These are phyloP conservation scores for Epichloe sibirici DNA, from an alignment of 2,329 filamentous ascomycete species.

Conservation along the genomic window DNA sequence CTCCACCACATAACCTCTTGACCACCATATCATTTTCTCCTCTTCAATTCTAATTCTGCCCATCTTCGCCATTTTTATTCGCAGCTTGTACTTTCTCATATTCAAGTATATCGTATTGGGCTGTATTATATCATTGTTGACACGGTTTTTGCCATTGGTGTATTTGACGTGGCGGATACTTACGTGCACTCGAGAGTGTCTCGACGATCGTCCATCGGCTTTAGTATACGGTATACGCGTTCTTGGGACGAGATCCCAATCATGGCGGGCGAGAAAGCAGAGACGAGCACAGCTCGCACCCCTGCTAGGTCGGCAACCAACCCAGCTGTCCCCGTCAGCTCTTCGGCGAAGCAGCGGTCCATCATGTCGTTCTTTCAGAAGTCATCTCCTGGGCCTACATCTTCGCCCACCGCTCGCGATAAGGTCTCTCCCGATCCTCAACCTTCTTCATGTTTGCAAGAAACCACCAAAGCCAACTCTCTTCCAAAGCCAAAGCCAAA, in stretches of 20 bases:
- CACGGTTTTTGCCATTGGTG: not conserved
- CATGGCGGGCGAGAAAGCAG: slow-evolving; percentile 5
- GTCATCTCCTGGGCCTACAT: slow-evolving; percentile 22
- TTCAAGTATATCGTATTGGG: not conserved
- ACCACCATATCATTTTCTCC: not conserved
- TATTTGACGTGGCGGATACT: not conserved
- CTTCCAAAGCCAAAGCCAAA: slow-evolving; percentile 26
- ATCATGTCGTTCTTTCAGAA: slow-evolving; percentile 34
- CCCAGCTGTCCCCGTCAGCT: slow-evolving; percentile 11
- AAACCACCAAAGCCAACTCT: slow-evolving; percentile 29
- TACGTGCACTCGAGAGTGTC: not conserved
- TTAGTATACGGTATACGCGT: not conserved
- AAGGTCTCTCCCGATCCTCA: slow-evolving; percentile 21
- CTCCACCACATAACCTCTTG: not conserved
- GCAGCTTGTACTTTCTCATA: not conserved
- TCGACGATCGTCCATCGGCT: not conserved
- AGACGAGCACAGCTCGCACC: slow-evolving; percentile 3
- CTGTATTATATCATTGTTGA: not conserved
- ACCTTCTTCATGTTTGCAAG: slow-evolving; percentile 24
- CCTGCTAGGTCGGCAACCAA: slow-evolving; percentile 4
- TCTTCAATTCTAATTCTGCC: not conserved
- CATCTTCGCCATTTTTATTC: not conserved
- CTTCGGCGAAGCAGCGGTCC: slow-evolving; percentile 28
- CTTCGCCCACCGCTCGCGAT: slow-evolving; percentile 20
- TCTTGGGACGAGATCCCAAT: not conserved